These are phyloP conservation scores for Colletotrichum gigasporum DNA, from an alignment of 2,329 filamentous ascomycete genomes.

Conservation along the genomic window DNA sequence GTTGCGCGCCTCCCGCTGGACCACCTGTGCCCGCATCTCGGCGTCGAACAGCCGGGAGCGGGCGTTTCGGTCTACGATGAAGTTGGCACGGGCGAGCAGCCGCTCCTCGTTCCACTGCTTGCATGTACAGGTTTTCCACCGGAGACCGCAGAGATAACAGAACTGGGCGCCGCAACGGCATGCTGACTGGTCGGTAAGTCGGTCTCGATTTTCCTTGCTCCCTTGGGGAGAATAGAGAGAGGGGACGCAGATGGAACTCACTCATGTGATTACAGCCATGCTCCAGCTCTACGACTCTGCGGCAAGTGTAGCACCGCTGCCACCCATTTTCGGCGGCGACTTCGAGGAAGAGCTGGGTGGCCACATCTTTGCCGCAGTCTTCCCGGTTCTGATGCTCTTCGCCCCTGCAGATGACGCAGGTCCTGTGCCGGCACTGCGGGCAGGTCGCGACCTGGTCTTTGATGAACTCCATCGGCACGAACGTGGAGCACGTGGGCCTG, in stretches of 20 bases:
- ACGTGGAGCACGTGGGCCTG: slow-evolving; percentile 50
- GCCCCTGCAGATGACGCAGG: slow-evolving; percentile 62
- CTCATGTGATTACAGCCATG: slow-evolving; percentile 68
- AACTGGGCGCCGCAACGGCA: slow-evolving; percentile 59
- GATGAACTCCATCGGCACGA: slow-evolving; percentile 51
- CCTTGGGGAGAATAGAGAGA: background rate
- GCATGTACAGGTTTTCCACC: slow-evolving; percentile 52
- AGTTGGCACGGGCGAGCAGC: slow-evolving; percentile 42
- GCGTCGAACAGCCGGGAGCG: background rate
- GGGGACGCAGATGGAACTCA: slow-evolving; percentile 43
- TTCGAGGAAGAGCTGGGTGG: slow-evolving; percentile 48
- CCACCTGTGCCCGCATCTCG: slow-evolving; percentile 1
- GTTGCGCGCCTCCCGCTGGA: slow-evolving; percentile 36
- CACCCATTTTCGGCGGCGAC: slow-evolving; percentile 55
- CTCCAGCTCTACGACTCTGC: slow-evolving; percentile 55
- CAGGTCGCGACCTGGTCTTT: slow-evolving; percentile 50
- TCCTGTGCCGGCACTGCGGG: slow-evolving; percentile 48
- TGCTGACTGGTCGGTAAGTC: slow-evolving; percentile 44
- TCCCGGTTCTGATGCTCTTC: slow-evolving; percentile 49
- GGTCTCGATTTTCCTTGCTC: no score
- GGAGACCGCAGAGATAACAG: slow-evolving; percentile 56
- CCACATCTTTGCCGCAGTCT: slow-evolving; percentile 57
- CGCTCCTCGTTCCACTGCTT: slow-evolving; percentile 46
- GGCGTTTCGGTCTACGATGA: slow-evolving; percentile 40
- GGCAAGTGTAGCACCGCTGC: slow-evolving; percentile 60